Conservation (phyloP, 495 filamentous ascomycete genomes). For the Neurospora sp. region DNA sequence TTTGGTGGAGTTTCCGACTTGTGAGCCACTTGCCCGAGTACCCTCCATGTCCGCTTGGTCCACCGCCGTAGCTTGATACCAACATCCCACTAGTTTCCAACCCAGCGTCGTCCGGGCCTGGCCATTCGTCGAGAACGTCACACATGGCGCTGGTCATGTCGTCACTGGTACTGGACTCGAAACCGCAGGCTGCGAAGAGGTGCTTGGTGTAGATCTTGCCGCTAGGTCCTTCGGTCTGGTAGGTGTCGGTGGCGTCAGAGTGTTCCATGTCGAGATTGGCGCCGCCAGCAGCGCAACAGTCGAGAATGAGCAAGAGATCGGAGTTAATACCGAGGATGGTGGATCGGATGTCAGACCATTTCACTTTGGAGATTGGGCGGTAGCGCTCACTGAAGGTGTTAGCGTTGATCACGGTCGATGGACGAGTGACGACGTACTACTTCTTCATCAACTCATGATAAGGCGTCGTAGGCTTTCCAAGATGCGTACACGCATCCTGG, state of each 20-base stretch:
- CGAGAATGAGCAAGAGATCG: constrained; percentile 24
- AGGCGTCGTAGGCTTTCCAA: neutral
- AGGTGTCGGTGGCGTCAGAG: neutral
- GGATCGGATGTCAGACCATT: constrained; percentile 18
- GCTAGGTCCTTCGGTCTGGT: constrained; percentile 4
- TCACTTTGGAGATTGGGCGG: constrained; percentile 18
- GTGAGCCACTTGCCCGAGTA: constrained; percentile 7
- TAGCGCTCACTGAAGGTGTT: constrained; percentile 18
- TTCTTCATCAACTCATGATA: constrained; percentile 19
- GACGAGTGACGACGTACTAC: constrained; percentile 15
- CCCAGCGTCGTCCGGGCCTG: neutral
- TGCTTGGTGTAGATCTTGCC: constrained; percentile 20
- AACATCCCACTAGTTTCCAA: neutral
- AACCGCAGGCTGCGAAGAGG: constrained; percentile 25
- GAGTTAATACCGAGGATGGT: constrained; percentile 16
- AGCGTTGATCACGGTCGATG: neutral
- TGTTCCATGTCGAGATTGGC: constrained; percentile 11
- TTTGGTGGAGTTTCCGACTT: constrained; percentile 24
- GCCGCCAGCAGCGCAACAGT: constrained; percentile 27
- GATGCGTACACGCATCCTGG: constrained; percentile 8
- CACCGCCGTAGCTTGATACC: neutral
- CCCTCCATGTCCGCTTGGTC: neutral
- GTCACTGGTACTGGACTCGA: constrained; percentile 24
- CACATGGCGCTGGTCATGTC: constrained; percentile 27
- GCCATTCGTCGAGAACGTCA: constrained; percentile 17